Conservation (phyloP, 2,329 filamentous ascomycete species). For the Venturia pyrina region DNA sequence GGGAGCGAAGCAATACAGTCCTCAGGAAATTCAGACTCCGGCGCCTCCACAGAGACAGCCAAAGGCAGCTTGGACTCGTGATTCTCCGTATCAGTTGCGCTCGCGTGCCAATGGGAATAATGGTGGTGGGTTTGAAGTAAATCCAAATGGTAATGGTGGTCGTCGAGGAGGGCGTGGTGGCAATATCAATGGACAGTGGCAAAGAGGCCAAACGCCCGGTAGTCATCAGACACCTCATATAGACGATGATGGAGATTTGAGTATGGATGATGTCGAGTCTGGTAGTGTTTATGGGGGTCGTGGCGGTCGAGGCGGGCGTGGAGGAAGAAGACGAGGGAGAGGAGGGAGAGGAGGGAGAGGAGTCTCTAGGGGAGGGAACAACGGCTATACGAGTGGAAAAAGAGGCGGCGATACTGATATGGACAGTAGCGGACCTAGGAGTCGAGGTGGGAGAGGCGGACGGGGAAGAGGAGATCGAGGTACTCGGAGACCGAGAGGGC, state of each 20-base stretch:
- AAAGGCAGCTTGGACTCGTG: background rate
- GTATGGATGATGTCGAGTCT: background rate
- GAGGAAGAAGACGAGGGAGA: background rate
- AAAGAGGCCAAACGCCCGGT: background rate
- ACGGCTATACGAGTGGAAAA: background rate
- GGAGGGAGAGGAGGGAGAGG: background rate
- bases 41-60: background rate
- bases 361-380: background rate
- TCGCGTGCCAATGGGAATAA: background rate
- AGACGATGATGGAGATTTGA: background rate
- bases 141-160: background rate
- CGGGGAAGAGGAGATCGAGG: background rate
- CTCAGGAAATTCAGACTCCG: background rate
- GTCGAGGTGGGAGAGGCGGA: background rate
- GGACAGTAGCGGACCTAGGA: background rate
- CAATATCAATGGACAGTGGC: background rate
- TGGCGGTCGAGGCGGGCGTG: background rate
- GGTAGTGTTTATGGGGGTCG: background rate
- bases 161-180: background rate
- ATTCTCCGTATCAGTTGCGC: background rate
- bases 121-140: background rate
- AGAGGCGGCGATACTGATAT: no score
- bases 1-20: background rate
- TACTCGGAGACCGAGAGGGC: background rate
- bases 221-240: background rate